A percentile compares a stretch with the other conserved stretches of the same genome.
Evolutionary conservation across 805 yeast genomes (phyloP).

Genomic region (Nakazawaea siamensis): DNA sequence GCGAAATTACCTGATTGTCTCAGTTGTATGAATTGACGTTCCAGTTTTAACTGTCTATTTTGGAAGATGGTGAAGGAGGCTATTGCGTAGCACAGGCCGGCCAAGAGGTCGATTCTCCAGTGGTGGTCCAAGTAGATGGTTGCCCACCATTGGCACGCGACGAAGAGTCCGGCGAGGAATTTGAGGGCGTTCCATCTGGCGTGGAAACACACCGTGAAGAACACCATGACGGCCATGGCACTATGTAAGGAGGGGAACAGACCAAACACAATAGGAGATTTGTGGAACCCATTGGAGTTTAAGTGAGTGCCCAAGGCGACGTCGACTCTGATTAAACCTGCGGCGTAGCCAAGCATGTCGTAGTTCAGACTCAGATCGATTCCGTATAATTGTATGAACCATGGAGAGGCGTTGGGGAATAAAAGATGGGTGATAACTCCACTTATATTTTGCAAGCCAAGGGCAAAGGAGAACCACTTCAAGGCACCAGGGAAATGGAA

Average conservation of each 20-base stretch:
- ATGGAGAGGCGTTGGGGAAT: slow-evolving; percentile 70
- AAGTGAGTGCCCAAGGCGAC: slow-evolving; percentile 53
- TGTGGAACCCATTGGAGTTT: slow-evolving; percentile 54
- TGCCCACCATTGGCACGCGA: slow-evolving; percentile 64
- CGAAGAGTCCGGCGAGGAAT: slow-evolving; percentile 31
- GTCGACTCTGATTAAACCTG: slow-evolving; percentile 62
- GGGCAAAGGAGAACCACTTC: slow-evolving; percentile 40
- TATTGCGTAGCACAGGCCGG: slow-evolving; percentile 47
- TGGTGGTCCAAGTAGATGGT: slow-evolving; percentile 69
- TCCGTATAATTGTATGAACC: slow-evolving; percentile 61
- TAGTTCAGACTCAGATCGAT: slow-evolving; percentile 47
- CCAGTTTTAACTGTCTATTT: slow-evolving; percentile 25
- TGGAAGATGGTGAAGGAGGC: slow-evolving; percentile 31
- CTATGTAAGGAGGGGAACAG: slow-evolving; percentile 69
- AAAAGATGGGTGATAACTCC: slow-evolving; percentile 54
- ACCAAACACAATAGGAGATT: slow-evolving; percentile 63
- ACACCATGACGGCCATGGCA: slow-evolving; percentile 52
- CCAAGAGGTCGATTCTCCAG: slow-evolving; percentile 54
- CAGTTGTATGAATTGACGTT: slow-evolving; percentile 29
- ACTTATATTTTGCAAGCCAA: slow-evolving; percentile 52
- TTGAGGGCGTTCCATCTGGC: slow-evolving; percentile 27
- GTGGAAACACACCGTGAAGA: slow-evolving; percentile 34
- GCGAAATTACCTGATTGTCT: slow-evolving; percentile 27
- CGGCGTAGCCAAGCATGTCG: slow-evolving; percentile 61
- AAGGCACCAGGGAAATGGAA: slow-evolving; percentile 62